Evolutionary conservation across 2,329 filamentous ascomycete genomes (phyloP), one percentile per base, ranked within the genome.

Genomic region (Aspergillaceae sp.): DNA sequence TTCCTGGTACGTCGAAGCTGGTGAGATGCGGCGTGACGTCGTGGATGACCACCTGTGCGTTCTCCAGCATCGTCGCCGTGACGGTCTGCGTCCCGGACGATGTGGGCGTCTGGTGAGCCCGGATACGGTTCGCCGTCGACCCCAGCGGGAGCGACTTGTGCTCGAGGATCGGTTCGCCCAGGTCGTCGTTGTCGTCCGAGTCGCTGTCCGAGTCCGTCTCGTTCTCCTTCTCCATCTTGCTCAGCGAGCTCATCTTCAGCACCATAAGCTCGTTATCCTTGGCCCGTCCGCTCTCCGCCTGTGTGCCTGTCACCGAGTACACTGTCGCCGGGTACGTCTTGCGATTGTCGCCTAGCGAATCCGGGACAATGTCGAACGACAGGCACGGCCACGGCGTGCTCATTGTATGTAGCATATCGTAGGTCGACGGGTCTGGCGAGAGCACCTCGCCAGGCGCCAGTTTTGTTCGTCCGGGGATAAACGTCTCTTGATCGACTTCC

Each of bases 321-420:
- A 96, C 84, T 48, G 91, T 96, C 43, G 89, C 88, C 28, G 92
- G 92, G 69, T 94, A 98, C n/a, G 84, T 83, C 67, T 84, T 94
- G 62, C 92, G 84, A 67, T 88, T 83, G 63, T 95, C 85, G 55
- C 92, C 92, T 11, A 98, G 78, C 44, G 77, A 76, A 70, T 98
- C 92, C 58, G 78, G 83, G 51, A 98, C 70, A 49, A 98, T 84
- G 65, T 97, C 92, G 69, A 96, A 95, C 2, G 91, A 97, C 10
- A 98, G 78, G 65, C 92, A 98, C 3, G 92, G 92, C 92, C 92
- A 98, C 1, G 89, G 89, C 5, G 90, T 90, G 67, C 86, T 92
- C 53, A 98, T 79, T 51, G 82, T 88, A 74, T 98, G 92, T 49
- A 98, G 81, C 89, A 98, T 94, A 66, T 96, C 86, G 73, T 98